Evolutionary conservation across 306 rosid genomes (phyloP).

Genomic region (Cercis canadensis): DNA sequence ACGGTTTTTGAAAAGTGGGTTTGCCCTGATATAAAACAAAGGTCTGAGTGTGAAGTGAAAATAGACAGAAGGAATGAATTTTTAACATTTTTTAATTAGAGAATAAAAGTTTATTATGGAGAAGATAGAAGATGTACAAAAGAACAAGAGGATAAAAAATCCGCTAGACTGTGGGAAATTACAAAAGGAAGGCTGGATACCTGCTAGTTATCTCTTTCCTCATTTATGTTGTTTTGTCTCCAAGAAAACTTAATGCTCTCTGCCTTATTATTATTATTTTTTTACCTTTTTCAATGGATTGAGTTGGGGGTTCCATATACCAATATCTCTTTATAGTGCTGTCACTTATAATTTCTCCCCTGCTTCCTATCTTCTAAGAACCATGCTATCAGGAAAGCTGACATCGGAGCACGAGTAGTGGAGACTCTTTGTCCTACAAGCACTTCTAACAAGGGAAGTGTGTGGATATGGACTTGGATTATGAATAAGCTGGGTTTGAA

Average conservation of each 20-base stretch:
- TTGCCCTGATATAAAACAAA: too few relatives aligned
- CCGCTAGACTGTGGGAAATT: not conserved
- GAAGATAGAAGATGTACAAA: too few relatives aligned
- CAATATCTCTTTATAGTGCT: conserved; percentile 21
- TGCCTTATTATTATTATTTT: not conserved
- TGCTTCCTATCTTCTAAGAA: conserved; percentile 62
- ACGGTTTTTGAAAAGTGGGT: too few relatives aligned
- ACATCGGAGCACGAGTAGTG: conserved; percentile 64
- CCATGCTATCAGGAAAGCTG: conserved; percentile 92
- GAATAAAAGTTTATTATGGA: too few relatives aligned
- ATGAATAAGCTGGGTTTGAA: conserved; percentile 66
- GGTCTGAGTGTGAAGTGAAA: too few relatives aligned
- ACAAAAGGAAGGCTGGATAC: conserved; percentile 20
- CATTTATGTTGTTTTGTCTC: too few relatives aligned
- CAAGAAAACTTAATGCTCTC: too few relatives aligned
- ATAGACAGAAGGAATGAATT: too few relatives aligned
- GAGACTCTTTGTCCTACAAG: conserved; percentile 75
- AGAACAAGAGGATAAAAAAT: too few relatives aligned
- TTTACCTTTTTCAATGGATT: conserved; percentile 11
- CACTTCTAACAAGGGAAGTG: conserved; percentile 47
- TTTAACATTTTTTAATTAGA: too few relatives aligned
- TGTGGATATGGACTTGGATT: conserved; percentile 67
- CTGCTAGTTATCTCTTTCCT: conserved; percentile 11
- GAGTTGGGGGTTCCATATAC: not conserved
- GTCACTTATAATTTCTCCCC: conserved; percentile 36